Evolutionary conservation across 768 basidiomycete genomes (phyloP).

Genomic region (Lentinula boryana): DNA sequence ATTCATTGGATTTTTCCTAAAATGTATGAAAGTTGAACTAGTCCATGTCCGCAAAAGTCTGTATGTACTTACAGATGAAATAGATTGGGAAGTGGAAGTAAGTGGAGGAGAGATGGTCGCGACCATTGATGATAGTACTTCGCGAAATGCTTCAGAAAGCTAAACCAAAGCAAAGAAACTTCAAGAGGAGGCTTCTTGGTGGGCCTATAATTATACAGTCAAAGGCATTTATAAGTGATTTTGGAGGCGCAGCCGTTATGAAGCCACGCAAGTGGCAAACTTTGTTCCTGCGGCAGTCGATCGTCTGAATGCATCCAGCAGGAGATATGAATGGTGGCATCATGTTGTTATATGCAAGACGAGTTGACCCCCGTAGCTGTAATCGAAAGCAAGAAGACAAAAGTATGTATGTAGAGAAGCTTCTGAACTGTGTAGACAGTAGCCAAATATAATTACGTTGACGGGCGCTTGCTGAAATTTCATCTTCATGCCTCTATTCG

Average conservation of each 20-base stretch:
- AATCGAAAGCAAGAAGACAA: too few species aligned
- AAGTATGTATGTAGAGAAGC: too few species aligned
- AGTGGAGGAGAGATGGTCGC: neutral
- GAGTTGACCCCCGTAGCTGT: neutral
- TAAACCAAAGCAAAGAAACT: neutral
- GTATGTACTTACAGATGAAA: neutral
- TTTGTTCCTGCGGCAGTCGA: neutral
- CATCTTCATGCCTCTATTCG: constrained; percentile 43
- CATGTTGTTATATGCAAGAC: neutral
- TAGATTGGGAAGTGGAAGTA: neutral
- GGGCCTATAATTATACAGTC: too few species aligned
- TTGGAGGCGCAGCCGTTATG: neutral
- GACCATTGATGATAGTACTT: neutral
- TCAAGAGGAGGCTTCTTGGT: neutral
- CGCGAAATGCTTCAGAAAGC: neutral
- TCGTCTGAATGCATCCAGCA: neutral
- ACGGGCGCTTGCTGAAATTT: neutral
- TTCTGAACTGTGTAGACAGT: too few species aligned
- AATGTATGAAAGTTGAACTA: neutral
- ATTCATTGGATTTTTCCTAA: neutral
- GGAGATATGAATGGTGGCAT: neutral
- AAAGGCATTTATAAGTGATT: too few species aligned
- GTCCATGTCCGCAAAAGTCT: neutral
- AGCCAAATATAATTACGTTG: neutral
- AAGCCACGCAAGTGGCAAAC: neutral